phyloP scores from a whole-genome alignment of 2,329 filamentous ascomycete species.

The Verticillium tricorpus region DNA sequence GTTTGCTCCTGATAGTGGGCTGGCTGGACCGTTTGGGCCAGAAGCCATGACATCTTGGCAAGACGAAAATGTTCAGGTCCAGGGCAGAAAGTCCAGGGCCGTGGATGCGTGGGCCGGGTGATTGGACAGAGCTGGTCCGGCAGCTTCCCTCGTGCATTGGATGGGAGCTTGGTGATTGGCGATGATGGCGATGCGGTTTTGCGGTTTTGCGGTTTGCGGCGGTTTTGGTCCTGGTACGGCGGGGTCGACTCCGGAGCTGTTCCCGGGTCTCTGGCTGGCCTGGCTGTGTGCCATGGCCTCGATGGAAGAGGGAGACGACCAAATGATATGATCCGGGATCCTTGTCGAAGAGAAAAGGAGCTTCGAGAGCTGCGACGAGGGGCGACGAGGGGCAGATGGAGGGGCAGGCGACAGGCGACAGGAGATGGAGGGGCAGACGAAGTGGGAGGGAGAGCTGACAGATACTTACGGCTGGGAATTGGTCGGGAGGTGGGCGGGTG shows the following conservation, averaged over 20 bases:
- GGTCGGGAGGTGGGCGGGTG: neutral
- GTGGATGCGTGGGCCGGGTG: neutral
- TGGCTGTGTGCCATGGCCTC: neutral
- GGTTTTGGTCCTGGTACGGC: neutral
- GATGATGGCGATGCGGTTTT: neutral
- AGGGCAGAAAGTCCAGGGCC: neutral
- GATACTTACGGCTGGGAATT: neutral
- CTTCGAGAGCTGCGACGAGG: neutral
- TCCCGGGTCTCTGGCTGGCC: neutral
- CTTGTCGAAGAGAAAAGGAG: neutral
- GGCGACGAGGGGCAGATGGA: no score
- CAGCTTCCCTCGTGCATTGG: neutral
- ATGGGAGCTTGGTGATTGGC: slow-evolving; percentile 2
- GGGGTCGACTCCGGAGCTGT: neutral
- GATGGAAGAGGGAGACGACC: neutral
- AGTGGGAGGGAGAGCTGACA: neutral
- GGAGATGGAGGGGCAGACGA: neutral
- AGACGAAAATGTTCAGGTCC: neutral
- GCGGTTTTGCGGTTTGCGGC: neutral
- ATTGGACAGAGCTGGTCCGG: neutral
- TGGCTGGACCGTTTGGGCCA: neutral
- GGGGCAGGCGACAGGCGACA: no score
- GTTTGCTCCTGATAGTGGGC: slow-evolving; percentile 1
- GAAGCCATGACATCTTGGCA: neutral
- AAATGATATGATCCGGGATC: no score